Evolutionary conservation across 768 basidiomycete genomes (phyloP), one percentile per base, ranked within the genome.

Genomic region (Lanmaoa rubissima): DNA sequence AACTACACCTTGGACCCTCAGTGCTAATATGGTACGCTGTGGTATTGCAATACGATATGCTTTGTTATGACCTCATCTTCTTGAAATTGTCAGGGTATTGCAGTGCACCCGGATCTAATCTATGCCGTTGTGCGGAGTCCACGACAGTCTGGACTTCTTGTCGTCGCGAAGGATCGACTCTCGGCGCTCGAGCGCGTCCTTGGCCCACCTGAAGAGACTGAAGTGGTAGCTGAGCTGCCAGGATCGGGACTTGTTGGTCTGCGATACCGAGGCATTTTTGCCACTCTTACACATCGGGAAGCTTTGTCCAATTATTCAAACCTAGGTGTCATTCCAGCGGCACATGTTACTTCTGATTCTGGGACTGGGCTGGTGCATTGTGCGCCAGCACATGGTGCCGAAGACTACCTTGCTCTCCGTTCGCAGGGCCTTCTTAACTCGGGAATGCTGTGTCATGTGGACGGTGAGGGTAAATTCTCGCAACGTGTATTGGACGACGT

Each of bases 1-100:
- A 3, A 98, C 96, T 4, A 98, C 96, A 0, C 92, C 96, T 1
- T 99, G 96, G 96, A 98, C 93, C 5, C 74, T 98, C 46, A 93
- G 91, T 6, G 92, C 93, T 2, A 98, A 99, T 66, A 93, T 94
- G 90, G 94, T 94, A 62, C 41, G 80, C 54, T 35, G 19, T 44
- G 19, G 26, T n/a, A 7, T 45, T 26, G 16, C 56, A 39, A 39
- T 42, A 42, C 10, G 41, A 32, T n/a, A 26, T 19, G 34, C 44
- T 48, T 52, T 41, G 16, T 38, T 13, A 10, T 59, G 36, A 57
- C 10, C 41, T 39, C 28, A 34, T 17, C 32, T 16, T 51, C 9
- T 47, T 49, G 9, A 46, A 44, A 35, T 16, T n/a, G 16, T 34
- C 39, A 96, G 95, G 94, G 87, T n/a, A 90, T 98, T 46, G 90